phyloP scores from a whole-genome alignment of 1,284 basidiomycete species.

The Neotropicomus parvogracilis region DNA sequence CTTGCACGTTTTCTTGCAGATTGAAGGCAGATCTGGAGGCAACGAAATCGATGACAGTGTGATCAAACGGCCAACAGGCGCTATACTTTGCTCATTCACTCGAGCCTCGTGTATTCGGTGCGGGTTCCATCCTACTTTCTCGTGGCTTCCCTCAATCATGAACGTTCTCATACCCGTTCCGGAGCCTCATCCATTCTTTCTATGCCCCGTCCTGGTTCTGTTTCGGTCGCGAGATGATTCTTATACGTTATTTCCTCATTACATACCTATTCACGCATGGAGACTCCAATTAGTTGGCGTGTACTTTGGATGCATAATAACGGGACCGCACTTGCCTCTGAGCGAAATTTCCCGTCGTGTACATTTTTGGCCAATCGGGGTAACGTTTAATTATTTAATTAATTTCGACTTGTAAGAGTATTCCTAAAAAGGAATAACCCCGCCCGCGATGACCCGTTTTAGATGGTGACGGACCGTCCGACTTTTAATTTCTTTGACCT shows the following conservation, averaged over 20 bases:
- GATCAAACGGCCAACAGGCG: slow-evolving; percentile 14
- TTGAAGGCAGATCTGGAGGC: slow-evolving; percentile 63
- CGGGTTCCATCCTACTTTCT: slow-evolving; percentile 23
- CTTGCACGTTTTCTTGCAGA: slow-evolving; percentile 40
- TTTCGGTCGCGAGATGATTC: slow-evolving; percentile 12
- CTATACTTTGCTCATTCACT: neutral
- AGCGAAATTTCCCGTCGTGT: neutral
- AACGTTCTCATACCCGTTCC: slow-evolving; percentile 16
- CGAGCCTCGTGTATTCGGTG: slow-evolving; percentile 35
- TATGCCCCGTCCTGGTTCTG: neutral
- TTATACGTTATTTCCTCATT: slow-evolving; percentile 28
- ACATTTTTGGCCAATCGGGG: no score
- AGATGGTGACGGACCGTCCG: neutral
- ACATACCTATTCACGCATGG: slow-evolving; percentile 26
- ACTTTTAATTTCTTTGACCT: slow-evolving; percentile 20
- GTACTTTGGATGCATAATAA: slow-evolving; percentile 25
- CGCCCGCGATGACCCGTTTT: neutral
- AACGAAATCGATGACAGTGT: slow-evolving; percentile 27
- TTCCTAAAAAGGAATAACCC: neutral
- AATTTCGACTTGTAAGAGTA: neutral
- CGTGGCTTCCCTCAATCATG: slow-evolving; percentile 19
- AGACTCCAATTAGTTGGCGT: slow-evolving; percentile 19
- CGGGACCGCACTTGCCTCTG: no score
- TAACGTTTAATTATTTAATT: no score
- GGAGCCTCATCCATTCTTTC: neutral